Evolutionary conservation across 768 basidiomycete species (phyloP), one percentile per base, ranked within the genome.

Genomic region (Psilocybe cubensis): DNA sequence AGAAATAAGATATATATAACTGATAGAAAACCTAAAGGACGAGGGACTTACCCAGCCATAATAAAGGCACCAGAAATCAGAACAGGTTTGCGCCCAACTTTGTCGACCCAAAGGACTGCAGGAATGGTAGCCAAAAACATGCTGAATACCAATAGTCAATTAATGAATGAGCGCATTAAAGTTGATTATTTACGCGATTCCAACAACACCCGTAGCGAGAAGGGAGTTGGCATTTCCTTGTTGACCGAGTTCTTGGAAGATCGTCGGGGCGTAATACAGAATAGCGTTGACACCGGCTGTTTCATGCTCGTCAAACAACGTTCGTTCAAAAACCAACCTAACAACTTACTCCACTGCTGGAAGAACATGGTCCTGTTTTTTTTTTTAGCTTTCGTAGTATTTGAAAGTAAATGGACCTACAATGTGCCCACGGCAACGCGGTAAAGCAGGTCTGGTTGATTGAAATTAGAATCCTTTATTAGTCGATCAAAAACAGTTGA

Each of bases 71-170:
- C 88, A n/a, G 85, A 87, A 21, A 89, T 72, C 56, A 89, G 68
- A 41, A 90, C 85, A 6, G 90, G 90, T 70, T 86, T 89, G 31
- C 91, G 83, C 20, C 90, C 91, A 23, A 86, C 65, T 60, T 88
- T 83, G 71, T 92, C 91, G 28, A 93, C 82, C 77, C 85, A 92
- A n/a, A 92, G 76, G 18, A 92, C 89, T 2, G 91, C 89, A 3
- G 91, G 91, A 57, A 92, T 88, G 0, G 90, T 91, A 2, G 89
- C 85, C 56, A 89, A 69, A 71, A 85, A 91, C 84, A 88, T 88
- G 44, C 85, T 87, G 55, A 28, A 27, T 5, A 50, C 44, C 49
- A n/a, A 43, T 42, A n/a, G n/a, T 21, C 17, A 42, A 14, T 29
- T 38, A n/a, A 40, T 35, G 24, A 21, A 27, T 42, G 29, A 23